phyloP scores from a whole-genome alignment of 306 rosid species.

The Oemleria cerasiformis region DNA sequence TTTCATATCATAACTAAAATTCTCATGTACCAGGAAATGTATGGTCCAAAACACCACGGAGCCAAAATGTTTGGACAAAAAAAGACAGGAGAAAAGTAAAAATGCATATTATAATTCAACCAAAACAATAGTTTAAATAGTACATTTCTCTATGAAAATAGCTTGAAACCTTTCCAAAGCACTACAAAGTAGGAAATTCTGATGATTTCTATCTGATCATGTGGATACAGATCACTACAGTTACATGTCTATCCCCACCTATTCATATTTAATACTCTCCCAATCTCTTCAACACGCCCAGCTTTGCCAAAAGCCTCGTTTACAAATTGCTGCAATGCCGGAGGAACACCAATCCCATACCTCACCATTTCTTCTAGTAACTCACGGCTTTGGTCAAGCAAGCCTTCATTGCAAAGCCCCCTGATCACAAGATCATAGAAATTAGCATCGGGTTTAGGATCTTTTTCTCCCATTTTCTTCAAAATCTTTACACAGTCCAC shows the following conservation, averaged over 20 bases:
- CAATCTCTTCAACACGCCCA: conserved; percentile 69
- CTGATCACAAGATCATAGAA: conserved; percentile 79
- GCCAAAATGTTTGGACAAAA: no score
- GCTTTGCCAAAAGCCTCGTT: conserved; percentile 52
- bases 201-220: no score
- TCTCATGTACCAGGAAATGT: no score
- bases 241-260: conserved; percentile 28
- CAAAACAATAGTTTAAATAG: no score
- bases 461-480: conserved; percentile 89
- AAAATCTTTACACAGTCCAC: conserved; percentile 66
- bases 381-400: conserved; percentile 51
- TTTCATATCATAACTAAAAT: no score
- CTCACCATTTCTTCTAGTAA: conserved; percentile 68
- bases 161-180: no score
- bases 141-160: no score
- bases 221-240: no score
- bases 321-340: conserved; percentile 51
- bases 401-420: conserved; percentile 71
- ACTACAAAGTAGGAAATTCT: no score
- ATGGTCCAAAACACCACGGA: no score
- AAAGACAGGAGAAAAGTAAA: no score
- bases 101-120: no score
- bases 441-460: conserved; percentile 86
- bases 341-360: conserved; percentile 71
- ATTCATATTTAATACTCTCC: conserved; percentile 50